Evolutionary conservation across 208 protist genomes (phyloP).

Genomic region (Leptomonas seymouri): DNA sequence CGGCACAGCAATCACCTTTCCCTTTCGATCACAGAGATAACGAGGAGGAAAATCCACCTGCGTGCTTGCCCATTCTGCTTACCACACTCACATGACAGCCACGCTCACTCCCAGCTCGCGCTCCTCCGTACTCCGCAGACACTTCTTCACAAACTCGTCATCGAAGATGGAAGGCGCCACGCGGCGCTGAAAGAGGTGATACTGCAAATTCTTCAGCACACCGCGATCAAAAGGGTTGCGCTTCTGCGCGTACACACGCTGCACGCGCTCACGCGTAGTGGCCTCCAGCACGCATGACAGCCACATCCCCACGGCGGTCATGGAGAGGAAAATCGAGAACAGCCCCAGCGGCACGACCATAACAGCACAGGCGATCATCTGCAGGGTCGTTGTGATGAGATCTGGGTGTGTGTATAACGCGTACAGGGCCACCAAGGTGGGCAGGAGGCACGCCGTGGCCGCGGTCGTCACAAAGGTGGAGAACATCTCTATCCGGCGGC

Average conservation of each 20-base stretch:
- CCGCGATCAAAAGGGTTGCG: conserved; percentile 73
- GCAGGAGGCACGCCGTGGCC: conserved; percentile 26
- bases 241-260: conserved; percentile 65
- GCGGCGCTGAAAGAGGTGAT: conserved; percentile 44
- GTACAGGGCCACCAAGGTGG: conserved; percentile 34
- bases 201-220: conserved; percentile 53
- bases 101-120: conserved; percentile 36
- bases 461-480: conserved; percentile 49
- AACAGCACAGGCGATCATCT: conserved; percentile 16
- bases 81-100: conserved; percentile 36
- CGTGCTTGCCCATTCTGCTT: not conserved
- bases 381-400: conserved; percentile 20
- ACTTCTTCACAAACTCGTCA: conserved; percentile 76
- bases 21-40: not conserved
- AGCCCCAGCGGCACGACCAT: conserved; percentile 21
- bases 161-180: conserved; percentile 57
- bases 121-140: conserved; percentile 40
- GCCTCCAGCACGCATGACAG: conserved; percentile 30
- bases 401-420: conserved; percentile 36
- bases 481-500: conserved; percentile 72
- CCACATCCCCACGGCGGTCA: conserved; percentile 45
- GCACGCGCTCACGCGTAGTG: conserved; percentile 82
- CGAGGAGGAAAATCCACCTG: not conserved
- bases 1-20: not conserved
- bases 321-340: conserved; percentile 25